A percentile compares a stretch with the other conserved stretches of the same genome.
Conservation (phyloP, 129 eudicot genomes). For the Deinandra increscens region DNA sequence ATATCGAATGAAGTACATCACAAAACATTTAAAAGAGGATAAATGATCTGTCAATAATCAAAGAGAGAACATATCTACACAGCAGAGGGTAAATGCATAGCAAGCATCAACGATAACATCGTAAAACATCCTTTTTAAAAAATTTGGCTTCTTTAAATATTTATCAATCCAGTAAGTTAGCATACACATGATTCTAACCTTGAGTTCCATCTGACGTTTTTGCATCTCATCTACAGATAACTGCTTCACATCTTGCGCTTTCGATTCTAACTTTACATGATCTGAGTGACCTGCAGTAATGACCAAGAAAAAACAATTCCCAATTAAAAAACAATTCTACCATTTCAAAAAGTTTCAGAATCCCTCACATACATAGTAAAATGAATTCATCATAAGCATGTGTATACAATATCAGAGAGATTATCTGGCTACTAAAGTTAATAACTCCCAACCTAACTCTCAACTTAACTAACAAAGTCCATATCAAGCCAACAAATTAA, state of each 20-base stretch:
- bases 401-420: not conserved
- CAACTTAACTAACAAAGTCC: not conserved
- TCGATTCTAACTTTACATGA: slow-evolving; percentile 63
- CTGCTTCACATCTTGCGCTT: slow-evolving; percentile 53
- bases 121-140: not conserved
- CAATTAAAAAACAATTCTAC: not conserved
- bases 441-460: not conserved
- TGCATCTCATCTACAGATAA: slow-evolving; percentile 63
- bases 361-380: not conserved
- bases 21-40: not conserved
- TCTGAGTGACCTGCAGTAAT: slow-evolving; percentile 73
- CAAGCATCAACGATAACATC: not conserved
- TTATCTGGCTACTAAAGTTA: too few relatives aligned
- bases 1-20: not conserved
- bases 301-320: slow-evolving; percentile 1
- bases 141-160: not conserved
- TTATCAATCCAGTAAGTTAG: not conserved
- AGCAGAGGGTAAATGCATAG: not conserved
- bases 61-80: not conserved
- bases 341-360: not conserved
- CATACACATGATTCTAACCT: slow-evolving; percentile 44
- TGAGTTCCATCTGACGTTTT: slow-evolving; percentile 64
- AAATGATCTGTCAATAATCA: not conserved
- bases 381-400: not conserved
- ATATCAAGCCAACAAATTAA: not conserved